Evolutionary conservation across 305 asterid species (phyloP).

Genomic region (Salvia sclarea): DNA sequence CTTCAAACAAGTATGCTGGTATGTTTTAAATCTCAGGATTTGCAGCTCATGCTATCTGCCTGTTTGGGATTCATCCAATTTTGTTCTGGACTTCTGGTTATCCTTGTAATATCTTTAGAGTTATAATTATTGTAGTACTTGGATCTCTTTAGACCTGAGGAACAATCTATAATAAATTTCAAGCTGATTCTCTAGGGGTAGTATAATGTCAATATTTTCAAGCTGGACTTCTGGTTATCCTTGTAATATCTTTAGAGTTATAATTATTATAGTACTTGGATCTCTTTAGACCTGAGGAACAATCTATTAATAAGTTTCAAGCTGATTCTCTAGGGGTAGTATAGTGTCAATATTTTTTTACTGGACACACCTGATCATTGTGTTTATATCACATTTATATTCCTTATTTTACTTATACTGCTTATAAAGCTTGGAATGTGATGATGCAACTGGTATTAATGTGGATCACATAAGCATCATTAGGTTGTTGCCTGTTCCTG

Average conservation of each 20-base stretch:
- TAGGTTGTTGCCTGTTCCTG: neutral
- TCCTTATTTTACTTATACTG: neutral
- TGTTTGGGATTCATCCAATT: neutral
- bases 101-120: constrained; percentile 11
- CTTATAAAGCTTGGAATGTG: neutral
- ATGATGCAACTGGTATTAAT: constrained; percentile 8
- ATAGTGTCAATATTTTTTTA: neutral
- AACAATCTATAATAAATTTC: neutral
- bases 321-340: neutral
- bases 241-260: too few species aligned
- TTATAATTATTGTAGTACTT: neutral
- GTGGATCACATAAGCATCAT: constrained; percentile 1
- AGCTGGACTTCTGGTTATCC: too few species aligned
- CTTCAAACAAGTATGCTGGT: constrained; percentile 98
- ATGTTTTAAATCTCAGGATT: constrained; percentile 20
- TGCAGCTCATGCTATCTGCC: constrained; percentile 1
- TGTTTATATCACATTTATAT: neutral
- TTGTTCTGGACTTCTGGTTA: constrained; percentile 3
- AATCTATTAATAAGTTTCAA: neutral
- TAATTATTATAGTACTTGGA: constrained; percentile 2
- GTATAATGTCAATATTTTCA: neutral
- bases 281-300: neutral
- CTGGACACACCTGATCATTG: neutral
- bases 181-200: neutral
- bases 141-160: constrained; percentile 3